Conservation (phyloP, 495 filamentous ascomycete genomes). For the Gamarada debralockiae region DNA sequence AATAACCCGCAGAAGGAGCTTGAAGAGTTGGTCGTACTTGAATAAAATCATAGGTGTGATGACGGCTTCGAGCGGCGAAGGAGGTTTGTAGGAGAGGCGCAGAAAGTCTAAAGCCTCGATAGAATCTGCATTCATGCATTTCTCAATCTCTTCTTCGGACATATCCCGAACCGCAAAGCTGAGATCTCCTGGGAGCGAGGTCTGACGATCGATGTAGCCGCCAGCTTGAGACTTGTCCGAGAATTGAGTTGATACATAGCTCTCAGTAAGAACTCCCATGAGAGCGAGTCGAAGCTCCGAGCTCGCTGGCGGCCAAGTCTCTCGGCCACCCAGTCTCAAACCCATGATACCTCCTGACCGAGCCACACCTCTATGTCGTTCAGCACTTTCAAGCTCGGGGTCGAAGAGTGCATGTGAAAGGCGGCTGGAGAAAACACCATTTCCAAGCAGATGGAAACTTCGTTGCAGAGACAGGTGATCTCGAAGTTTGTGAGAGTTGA, state of each 20-base stretch:
- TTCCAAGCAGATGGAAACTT: constrained; percentile 77
- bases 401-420: constrained; percentile 84
- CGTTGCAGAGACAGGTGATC: constrained; percentile 74
- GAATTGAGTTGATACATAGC: constrained; percentile 40
- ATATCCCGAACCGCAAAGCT: constrained; percentile 87
- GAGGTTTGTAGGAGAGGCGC: constrained; percentile 78
- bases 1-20: constrained; percentile 66
- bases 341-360: constrained; percentile 73
- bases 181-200: constrained; percentile 69
- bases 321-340: constrained; percentile 68
- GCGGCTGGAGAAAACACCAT: constrained; percentile 75
- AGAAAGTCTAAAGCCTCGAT: constrained; percentile 91
- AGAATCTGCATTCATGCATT: constrained; percentile 71
- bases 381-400: constrained; percentile 75
- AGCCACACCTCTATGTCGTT: constrained; percentile 62
- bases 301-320: constrained; percentile 88
- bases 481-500: constrained; percentile 67
- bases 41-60: constrained; percentile 63
- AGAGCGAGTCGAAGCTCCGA: constrained; percentile 85
- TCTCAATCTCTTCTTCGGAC: constrained; percentile 66
- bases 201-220: constrained; percentile 24
- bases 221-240: constrained; percentile 17
- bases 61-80: constrained; percentile 64
- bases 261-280: constrained; percentile 81
- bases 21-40: constrained; percentile 84